Base-by-base conservation (phyloP, 164 flowering plant species). In the Umbilicus rupestris region DNA sequence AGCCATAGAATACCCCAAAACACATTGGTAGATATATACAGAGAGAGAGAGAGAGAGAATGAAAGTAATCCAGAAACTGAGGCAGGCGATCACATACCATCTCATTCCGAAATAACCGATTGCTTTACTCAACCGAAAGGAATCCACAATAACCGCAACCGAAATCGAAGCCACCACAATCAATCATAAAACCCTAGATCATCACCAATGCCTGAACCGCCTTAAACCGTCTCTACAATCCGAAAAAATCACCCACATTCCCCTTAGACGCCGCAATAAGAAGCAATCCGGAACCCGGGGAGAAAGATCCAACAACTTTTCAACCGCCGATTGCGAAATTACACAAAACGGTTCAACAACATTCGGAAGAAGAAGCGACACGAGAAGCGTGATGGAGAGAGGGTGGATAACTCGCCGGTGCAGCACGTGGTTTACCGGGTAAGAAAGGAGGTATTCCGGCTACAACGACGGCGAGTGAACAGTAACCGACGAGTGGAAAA, bases 211-310 rank as follows among this genome's bases (percentile, higher is more conserved):
- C 79, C 57, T 50, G 52, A 65, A 41, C n/a, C 9, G 65, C 72
- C 69, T 68, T 66, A 37, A 66, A 39, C 67, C 39, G 57, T 39
- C 69, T 65, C 35, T 35, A 20, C 44, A 63, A 35, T 30, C 62
- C 29, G 68, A 49, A 66, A 37, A 69, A n/a, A 24, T 60, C 14
- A 71, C 7, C 91, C 90, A 86, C 96, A 90, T 90, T 90, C 84
- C 70, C 77, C 22, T 50, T 14, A 62, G 69, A 55, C 68, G 62
- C 35, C 62, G 12, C 39, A 15, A 66, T 46, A 68, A 42, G 39
- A 64, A 64, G 60, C 46, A 10, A 62, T 73, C 71, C 64, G 37
- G 19, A 55, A 3, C 60, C 3, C 33, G 16, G 16, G 14, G 17
- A 26, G 19, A 55, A 19, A 52, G 60, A 55, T 55, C 60, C 60